Evolutionary conservation across 2,329 filamentous ascomycete species (phyloP), one percentile per base, ranked within the genome.

Genomic region (Beauveria bassiana): DNA sequence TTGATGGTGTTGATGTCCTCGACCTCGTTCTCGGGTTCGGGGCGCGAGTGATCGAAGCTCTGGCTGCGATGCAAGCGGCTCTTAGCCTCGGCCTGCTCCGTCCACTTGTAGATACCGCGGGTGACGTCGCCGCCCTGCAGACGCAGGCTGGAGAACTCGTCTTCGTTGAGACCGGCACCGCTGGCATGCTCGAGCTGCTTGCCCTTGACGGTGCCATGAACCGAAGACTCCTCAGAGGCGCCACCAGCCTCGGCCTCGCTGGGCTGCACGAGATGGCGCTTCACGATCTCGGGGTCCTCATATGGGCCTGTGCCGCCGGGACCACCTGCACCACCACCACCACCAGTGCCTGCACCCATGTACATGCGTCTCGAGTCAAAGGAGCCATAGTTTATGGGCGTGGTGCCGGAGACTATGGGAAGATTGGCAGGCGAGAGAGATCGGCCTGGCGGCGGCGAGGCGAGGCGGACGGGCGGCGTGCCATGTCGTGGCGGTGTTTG

Each of bases 61-160:
- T 93, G 88, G 76, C 93, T 96, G 68, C 93, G 86, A 68, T 88
- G 85, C 70, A 86, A 79, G 68, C 85, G 85, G 64, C 80, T 82
- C 66, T 87, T 84, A 52, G 85, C 80, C 70, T 96, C 87, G 57
- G 89, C 89, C 72, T 96, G 90, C 73, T 98, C 92, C 6, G 92
- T 91, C 91, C 96, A 99, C 68, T 91, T 88, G 79, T 99, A 99
- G 68, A 99, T 96, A 60, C 93, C 91, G 64, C 95, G 83, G 26
- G 93, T 97, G 62, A 97, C 89, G 72, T 99, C 95, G 65, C 95
- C 95, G 63, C 95, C 95, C 72, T 98, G 96, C 52, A 99, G 79
- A 71, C 88, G 87, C 72, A 99, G 75, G 75, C 95, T 98, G 34
- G 93, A 97, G 72, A 99, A 99, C 70, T 96, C 91, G 63, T 95